phyloP scores from a whole-genome alignment of 192 early-diverging fungal genomes.

The Cetraspora pellucida region DNA sequence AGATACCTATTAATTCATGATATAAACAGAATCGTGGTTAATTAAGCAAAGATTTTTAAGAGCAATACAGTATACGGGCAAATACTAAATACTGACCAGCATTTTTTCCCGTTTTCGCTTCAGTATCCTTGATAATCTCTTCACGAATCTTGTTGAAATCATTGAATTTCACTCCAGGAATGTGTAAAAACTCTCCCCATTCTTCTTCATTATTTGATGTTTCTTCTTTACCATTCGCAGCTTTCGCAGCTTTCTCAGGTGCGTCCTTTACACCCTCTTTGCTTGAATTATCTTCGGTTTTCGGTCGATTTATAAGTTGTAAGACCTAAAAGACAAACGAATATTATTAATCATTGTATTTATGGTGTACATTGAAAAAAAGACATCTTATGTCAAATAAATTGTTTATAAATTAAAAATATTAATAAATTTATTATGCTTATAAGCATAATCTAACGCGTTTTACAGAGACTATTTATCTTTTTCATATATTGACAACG shows the following conservation, averaged over 20 bases:
- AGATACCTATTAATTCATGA: constrained; percentile 64
- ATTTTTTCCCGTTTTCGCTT: constrained; percentile 82
- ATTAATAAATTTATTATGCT: too few species aligned
- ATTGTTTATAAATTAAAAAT: too few species aligned
- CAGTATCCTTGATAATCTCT: constrained; percentile 86
- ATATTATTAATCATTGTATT: too few species aligned
- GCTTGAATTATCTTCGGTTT: neutral
- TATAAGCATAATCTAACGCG: too few species aligned
- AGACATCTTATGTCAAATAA: too few species aligned
- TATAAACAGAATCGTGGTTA: constrained; percentile 1
- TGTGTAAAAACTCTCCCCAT: constrained; percentile 99
- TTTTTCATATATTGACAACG: too few species aligned
- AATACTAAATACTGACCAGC: constrained; percentile 44
- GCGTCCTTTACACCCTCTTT: neutral
- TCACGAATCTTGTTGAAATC: constrained; percentile 97
- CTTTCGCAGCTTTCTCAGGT: neutral
- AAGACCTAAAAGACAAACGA: constrained; percentile 57
- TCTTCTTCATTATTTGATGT: constrained; percentile 69
- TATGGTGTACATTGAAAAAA: too few species aligned
- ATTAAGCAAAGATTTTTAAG: neutral
- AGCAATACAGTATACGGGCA: neutral
- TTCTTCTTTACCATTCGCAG: constrained; percentile 36
- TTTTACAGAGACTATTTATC: too few species aligned
- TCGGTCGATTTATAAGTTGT: constrained; percentile 96
- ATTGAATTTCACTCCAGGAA: constrained; percentile 94